A percentile compares a stretch with the other conserved stretches of the same genome.
These are phyloP conservation scores for Penicillium sp. DNA, from an alignment of 2,329 filamentous ascomycete genomes.

Conservation along the genomic window DNA sequence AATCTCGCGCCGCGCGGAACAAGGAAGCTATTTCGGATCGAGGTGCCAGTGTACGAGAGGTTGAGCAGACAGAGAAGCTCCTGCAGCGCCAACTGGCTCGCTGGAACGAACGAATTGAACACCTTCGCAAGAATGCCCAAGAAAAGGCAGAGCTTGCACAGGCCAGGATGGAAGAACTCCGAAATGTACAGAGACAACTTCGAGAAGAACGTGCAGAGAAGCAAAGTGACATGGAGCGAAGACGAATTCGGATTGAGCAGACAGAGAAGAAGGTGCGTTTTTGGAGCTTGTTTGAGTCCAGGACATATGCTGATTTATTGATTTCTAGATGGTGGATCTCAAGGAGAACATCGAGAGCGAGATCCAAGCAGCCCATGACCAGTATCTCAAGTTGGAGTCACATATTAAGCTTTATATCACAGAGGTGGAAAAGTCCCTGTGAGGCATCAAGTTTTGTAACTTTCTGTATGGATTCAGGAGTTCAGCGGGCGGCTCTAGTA, in stretches of 20 bases:
- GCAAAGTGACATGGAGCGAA: conserved; percentile 85
- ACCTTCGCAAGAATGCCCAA: conserved; percentile 75
- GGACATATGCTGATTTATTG: conserved; percentile 19
- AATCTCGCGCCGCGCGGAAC: conserved; percentile 75
- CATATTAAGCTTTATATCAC: conserved; percentile 98
- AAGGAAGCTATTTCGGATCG: conserved; percentile 84
- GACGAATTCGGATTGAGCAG: conserved; percentile 92
- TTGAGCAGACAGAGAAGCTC: conserved; percentile 83
- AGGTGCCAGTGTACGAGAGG: conserved; percentile 84
- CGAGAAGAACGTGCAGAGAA: conserved; percentile 84
- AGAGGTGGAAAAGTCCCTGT: conserved; percentile 92
- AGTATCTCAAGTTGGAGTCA: conserved; percentile 96
- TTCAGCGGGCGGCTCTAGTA: conserved; percentile 39
- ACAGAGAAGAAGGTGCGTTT: conserved; percentile 89
- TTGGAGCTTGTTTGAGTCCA: background rate
- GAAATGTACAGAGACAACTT: conserved; percentile 74
- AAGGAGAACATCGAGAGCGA: conserved; percentile 98
- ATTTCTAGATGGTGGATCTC: conserved; percentile 82
- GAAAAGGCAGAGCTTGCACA: conserved; percentile 80
- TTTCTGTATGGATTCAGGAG: conserved; percentile 37
- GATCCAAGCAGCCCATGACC: conserved; percentile 83
- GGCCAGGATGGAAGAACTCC: conserved; percentile 85
- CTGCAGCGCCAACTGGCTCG: conserved; percentile 80
- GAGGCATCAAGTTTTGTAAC: conserved; percentile 19
- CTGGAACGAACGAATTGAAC: conserved; percentile 83